Conservation (phyloP, 2,329 filamentous ascomycete species). For the Fusarium sp. region DNA sequence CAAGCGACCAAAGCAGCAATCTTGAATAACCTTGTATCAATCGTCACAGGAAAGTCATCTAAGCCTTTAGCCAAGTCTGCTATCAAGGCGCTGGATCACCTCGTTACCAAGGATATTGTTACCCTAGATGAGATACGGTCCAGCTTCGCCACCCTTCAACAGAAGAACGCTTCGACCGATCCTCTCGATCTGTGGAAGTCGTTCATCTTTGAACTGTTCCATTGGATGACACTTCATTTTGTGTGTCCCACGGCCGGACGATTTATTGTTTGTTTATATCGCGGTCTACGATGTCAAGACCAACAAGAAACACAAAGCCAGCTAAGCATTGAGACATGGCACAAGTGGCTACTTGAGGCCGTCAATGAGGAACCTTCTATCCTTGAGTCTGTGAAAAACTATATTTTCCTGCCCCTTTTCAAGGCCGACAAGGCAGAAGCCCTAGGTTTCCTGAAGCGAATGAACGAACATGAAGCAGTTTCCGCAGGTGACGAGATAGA, state of each 20-base stretch:
- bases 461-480: conserved; percentile 64
- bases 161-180: conserved; percentile 28
- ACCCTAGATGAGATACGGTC: conserved; percentile 58
- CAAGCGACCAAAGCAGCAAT: conserved; percentile 57
- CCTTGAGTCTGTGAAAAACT: conserved; percentile 72
- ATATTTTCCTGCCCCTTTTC: conserved; percentile 72
- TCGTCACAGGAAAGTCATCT: conserved; percentile 69
- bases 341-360: conserved; percentile 65
- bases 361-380: conserved; percentile 61
- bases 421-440: conserved; percentile 65
- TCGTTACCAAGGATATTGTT: conserved; percentile 70
- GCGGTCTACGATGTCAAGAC: conserved; percentile 53
- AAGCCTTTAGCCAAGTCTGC: conserved; percentile 76
- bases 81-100: conserved; percentile 73
- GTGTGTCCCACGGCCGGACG: conserved; percentile 70
- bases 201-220: conserved; percentile 61
- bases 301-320: conserved; percentile 40
- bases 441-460: conserved; percentile 65
- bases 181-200: conserved; percentile 59
- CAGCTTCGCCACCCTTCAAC: conserved; percentile 56
- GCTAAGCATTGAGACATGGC: conserved; percentile 60
- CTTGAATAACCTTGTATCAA: conserved; percentile 64
- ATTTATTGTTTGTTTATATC: conserved; percentile 68
- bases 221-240: conserved; percentile 67
- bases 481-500: conserved; percentile 58